These are phyloP conservation scores for Pichia rugopelliculosa DNA, from an alignment of 805 yeast species.

Conservation along the genomic window DNA sequence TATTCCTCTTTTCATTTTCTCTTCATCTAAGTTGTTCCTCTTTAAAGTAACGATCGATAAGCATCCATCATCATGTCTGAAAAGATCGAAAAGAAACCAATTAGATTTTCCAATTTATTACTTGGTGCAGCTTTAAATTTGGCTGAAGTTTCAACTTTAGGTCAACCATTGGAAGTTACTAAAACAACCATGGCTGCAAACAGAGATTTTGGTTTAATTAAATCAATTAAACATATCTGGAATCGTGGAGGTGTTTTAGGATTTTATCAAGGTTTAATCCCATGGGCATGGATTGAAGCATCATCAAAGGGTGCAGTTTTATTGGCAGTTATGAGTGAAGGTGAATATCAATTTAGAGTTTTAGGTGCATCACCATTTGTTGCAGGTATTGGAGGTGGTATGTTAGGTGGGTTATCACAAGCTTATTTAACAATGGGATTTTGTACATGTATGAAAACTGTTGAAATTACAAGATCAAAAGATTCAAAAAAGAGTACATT, in stretches of 20 bases:
- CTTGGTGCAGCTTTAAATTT: slow-evolving; percentile 90
- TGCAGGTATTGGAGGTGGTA: slow-evolving; percentile 93
- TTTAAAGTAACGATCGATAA: background rate
- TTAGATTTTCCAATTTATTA: slow-evolving; percentile 81
- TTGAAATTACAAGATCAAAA: slow-evolving; percentile 88
- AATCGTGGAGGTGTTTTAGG: slow-evolving; percentile 89
- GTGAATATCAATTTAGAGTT: slow-evolving; percentile 66
- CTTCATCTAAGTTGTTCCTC: too few species aligned
- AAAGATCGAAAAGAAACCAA: slow-evolving; percentile 61
- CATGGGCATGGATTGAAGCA: slow-evolving; percentile 99
- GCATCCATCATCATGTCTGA: slow-evolving; percentile 6
- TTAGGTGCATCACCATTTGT: slow-evolving; percentile 65
- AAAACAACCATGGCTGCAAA: slow-evolving; percentile 99
- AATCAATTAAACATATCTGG: slow-evolving; percentile 74
- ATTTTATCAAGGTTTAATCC: slow-evolving; percentile 94
- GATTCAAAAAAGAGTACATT: slow-evolving; percentile 68
- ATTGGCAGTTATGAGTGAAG: slow-evolving; percentile 85
- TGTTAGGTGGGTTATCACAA: slow-evolving; percentile 93
- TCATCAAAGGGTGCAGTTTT: slow-evolving; percentile 98
- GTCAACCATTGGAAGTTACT: slow-evolving; percentile 93
- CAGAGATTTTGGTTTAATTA: slow-evolving; percentile 58
- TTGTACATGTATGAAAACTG: slow-evolving; percentile 99
- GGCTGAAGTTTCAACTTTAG: slow-evolving; percentile 89
- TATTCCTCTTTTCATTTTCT: background rate
- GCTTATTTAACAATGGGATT: slow-evolving; percentile 96